A percentile compares a stretch with the other conserved stretches of the same genome.
Evolutionary conservation across 495 filamentous ascomycete genomes (phyloP).

Genomic region (Penicillium crystallinum): DNA sequence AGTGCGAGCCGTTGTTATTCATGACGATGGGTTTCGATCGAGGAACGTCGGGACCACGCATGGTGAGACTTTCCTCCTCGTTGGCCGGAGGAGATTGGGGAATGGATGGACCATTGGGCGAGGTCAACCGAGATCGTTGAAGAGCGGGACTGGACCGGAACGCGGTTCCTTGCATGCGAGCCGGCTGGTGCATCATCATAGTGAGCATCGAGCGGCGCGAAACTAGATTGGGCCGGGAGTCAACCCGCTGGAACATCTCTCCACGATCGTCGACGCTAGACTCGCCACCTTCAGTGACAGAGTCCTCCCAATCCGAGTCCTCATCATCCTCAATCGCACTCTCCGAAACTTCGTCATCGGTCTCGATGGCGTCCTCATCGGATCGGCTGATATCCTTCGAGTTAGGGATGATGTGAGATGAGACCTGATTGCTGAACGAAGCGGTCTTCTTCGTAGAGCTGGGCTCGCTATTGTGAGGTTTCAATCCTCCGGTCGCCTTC

Average conservation of each 20-base stretch:
- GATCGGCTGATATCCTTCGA: conserved; percentile 54
- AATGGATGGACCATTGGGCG: conserved; percentile 68
- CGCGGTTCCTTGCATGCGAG: conserved; percentile 36
- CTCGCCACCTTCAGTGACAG: conserved; percentile 77
- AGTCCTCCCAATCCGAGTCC: conserved; percentile 87
- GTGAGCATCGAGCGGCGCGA: conserved; percentile 87
- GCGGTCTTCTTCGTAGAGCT: conserved; percentile 65
- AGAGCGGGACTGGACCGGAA: conserved; percentile 80
- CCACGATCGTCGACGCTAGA: conserved; percentile 71
- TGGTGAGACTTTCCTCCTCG: conserved; percentile 62
- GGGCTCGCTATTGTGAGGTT: conserved; percentile 23
- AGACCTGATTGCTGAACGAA: conserved; percentile 77
- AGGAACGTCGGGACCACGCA: conserved; percentile 67
- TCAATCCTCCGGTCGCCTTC: conserved; percentile 50
- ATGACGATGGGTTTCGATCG: conserved; percentile 83
- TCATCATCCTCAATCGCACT: conserved; percentile 87
- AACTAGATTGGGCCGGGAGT: conserved; percentile 78
- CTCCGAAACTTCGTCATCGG: conserved; percentile 67
- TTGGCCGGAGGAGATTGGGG: conserved; percentile 68
- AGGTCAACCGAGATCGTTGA: conserved; percentile 68
- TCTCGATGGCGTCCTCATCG: conserved; percentile 72
- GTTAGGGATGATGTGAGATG: conserved; percentile 57
- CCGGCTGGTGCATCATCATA: conserved; percentile 74
- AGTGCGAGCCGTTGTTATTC: conserved; percentile 46
- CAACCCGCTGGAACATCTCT: conserved; percentile 79